Base-by-base conservation (phyloP, 108 stramenopile genomes). In the Fistulifera pelliculosa region DNA sequence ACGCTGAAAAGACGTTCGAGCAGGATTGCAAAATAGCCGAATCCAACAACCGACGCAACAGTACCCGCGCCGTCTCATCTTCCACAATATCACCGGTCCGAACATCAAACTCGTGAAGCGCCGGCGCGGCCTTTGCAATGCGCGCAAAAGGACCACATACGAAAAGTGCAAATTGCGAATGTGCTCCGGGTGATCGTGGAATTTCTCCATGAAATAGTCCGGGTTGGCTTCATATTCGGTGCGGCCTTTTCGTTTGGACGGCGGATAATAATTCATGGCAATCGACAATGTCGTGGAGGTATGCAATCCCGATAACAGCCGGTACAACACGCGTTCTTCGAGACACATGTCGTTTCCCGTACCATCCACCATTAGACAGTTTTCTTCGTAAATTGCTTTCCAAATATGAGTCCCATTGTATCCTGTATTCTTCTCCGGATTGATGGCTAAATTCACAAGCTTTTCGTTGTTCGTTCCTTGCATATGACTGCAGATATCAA, bases 351-450 rank as follows among this genome's bases (percentile, higher is more conserved):
- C 22, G 12, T 23, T 27, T n/a, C 4, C 19, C 6, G 21, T 45
- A 19, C 63, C 72, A 49, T 69, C 62, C 31, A 67, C 40, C 35
- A 41, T 63, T 16, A 88, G 70, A 65, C 95, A 94, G 61, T 96
- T 96, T 67, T 96, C 93, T 54, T 88, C 74, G 60, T 95, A 94
- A 50, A 94, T 90, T 40, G 86, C 85, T 43, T 72, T 80, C 94
- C 94, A 94, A 47, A 94, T 84, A 50, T 90, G 88, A 0, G 79
- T 82, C 0, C 93, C 96, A 52, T 93, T 87, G 79, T 96, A 96
- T 21, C 91, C 93, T 10, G 96, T 97, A 70, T 93, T 93, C n/a
- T 81, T 66, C 59, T 97, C 96, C 0, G 93, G 93, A 61, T 97
- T 97, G 47, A 79, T 48, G 17, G 70, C 65, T 13, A 95, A 60